A percentile compares a stretch with the other conserved stretches of the same genome.
Evolutionary conservation across 768 basidiomycete genomes (phyloP).

Genomic region (Naganishia onofrii): DNA sequence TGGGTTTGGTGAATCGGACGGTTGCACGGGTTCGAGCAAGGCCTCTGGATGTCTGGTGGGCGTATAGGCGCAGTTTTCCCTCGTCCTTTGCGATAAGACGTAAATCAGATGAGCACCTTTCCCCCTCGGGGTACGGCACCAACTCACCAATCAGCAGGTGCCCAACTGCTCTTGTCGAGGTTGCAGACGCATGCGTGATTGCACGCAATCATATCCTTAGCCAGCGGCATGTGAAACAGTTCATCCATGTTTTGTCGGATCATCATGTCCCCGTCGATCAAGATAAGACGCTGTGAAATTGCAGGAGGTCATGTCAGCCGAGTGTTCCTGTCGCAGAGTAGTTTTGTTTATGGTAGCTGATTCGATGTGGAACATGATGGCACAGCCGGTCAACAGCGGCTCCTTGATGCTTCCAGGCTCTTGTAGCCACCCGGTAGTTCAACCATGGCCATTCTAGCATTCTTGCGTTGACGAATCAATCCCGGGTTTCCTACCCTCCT

Average conservation of each 20-base stretch:
- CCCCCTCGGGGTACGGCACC: neutral
- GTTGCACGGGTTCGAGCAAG: conserved; percentile 53
- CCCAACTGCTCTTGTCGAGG: conserved; percentile 75
- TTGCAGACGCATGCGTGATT: conserved; percentile 92
- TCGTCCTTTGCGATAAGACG: conserved; percentile 60
- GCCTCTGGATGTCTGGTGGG: conserved; percentile 53
- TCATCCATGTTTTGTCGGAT: conserved; percentile 46
- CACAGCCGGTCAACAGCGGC: too few relatives aligned
- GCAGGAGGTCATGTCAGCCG: neutral
- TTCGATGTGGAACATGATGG: too few relatives aligned
- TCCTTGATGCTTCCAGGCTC: too few relatives aligned
- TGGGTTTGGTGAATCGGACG: conserved; percentile 63
- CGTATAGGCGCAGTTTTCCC: conserved; percentile 80
- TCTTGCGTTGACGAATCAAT: too few relatives aligned
- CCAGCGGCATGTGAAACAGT: conserved; percentile 45
- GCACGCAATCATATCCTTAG: conserved; percentile 73
- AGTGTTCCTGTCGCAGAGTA: neutral
- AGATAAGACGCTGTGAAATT: conserved; percentile 34
- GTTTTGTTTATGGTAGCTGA: too few relatives aligned
- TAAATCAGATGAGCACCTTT: neutral
- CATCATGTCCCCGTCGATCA: conserved; percentile 51
- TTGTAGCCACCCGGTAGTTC: too few relatives aligned
- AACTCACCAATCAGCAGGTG: conserved; percentile 79
- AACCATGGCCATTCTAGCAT: too few relatives aligned
- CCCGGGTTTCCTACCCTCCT: too few relatives aligned